Evolutionary conservation across 2,329 filamentous ascomycete species (phyloP), one percentile per base, ranked within the genome.

Genomic region (Aspergillus jensenii): DNA sequence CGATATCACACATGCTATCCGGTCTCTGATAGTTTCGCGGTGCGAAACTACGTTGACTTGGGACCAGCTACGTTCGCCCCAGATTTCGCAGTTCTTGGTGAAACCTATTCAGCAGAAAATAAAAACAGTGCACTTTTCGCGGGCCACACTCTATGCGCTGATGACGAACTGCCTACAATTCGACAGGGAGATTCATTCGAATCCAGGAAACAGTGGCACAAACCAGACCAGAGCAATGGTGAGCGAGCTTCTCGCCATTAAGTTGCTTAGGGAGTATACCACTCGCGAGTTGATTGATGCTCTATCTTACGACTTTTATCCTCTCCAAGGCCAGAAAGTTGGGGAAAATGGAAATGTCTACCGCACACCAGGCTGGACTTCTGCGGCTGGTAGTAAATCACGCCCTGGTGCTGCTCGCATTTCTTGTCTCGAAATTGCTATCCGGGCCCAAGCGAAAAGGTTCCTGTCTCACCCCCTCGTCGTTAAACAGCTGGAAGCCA

Each of bases 161-260:
- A 89, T 97, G 83, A 91, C 93, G 49, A 98, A 98, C 70, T 96
- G 91, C 70, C 81, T 98, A 55, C 93, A 97, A 72, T 98, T 97
- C 75, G 84, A 84, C 70, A 97, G 96, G 74, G 93, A 98, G 73
- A 87, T 86, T 5, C 88, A 93, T 67, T 76, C 88, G 56, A 90
- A 90, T 68, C 90, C 91, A 2, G 92, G 90, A 43, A 96, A 92
- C 70, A 87, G 91, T 55, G 92, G 92, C 39, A 90, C 87, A 15
- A 93, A 88, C 75, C 88, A 85, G 65, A 96, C 93, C 8, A 85
- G 93, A 65, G 91, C 92, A 45, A 86, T 93, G 78, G 88, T 96
- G 48, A 96, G 92, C 77, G 93, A 98, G 78, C 82, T 98, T 58
- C 80, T 98, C 47, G 91, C 93, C 14, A 90, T 97, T 74, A 91